phyloP scores from a whole-genome alignment of 1,284 basidiomycete species.

The Sutorius eximius region DNA sequence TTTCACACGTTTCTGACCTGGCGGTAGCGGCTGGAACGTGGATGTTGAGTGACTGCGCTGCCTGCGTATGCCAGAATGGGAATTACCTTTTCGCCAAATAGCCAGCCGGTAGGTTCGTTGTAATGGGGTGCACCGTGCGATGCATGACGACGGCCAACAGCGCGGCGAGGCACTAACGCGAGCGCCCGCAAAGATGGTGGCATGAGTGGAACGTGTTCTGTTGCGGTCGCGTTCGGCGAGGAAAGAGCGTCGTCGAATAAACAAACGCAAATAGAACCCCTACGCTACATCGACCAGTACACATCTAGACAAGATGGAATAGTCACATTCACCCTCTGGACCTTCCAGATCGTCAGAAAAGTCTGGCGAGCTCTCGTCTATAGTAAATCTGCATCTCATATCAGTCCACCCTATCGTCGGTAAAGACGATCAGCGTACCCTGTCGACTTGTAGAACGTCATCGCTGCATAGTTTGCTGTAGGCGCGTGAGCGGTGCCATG shows the following conservation, averaged over 20 bases:
- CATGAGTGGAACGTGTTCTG: slow-evolving; percentile 30
- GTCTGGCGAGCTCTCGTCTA: slow-evolving; percentile 57
- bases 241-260: slow-evolving; percentile 10
- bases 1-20: slow-evolving; percentile 82
- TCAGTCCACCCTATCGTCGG: slow-evolving; percentile 4
- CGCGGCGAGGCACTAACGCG: slow-evolving; percentile 18
- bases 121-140: slow-evolving; percentile 81
- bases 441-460: slow-evolving; percentile 54
- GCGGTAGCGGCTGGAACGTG: slow-evolving; percentile 58
- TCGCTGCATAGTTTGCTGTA: slow-evolving; percentile 54
- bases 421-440: slow-evolving; percentile 44
- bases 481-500: slow-evolving; percentile 10
- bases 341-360: slow-evolving; percentile 36
- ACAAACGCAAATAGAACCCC: slow-evolving; percentile 22
- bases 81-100: slow-evolving; percentile 86
- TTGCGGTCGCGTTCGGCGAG: slow-evolving; percentile 1
- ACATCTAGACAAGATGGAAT: slow-evolving; percentile 54
- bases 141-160: slow-evolving; percentile 48
- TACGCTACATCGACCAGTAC: slow-evolving; percentile 3
- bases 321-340: slow-evolving; percentile 46
- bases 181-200: slow-evolving; percentile 37
- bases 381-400: slow-evolving; percentile 44
- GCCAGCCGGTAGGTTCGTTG: slow-evolving; percentile 84
- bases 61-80: slow-evolving; percentile 1
- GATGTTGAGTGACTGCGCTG: slow-evolving; percentile 1